Percentiles rank a stretch among this genome's conserved stretches.
Evolutionary conservation across 2,329 filamentous ascomycete species (phyloP).

Genomic region (Anthostomella pinea): DNA sequence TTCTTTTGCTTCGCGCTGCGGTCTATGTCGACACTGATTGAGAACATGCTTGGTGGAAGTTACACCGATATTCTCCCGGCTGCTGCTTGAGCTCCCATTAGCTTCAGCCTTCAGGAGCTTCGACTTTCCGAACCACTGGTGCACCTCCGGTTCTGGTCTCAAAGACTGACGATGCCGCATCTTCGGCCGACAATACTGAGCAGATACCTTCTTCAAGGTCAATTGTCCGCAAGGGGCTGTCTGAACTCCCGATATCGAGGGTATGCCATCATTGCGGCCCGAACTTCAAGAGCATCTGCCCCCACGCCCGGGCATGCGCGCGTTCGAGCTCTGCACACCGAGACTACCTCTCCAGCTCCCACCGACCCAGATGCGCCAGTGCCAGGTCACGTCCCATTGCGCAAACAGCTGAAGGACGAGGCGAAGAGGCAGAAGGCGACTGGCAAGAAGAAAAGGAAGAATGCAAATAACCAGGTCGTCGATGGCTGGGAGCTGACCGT

Average conservation of each 20-base stretch:
- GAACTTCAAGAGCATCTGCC: too few species aligned
- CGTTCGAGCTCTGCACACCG: constrained; percentile 32
- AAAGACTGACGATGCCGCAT: constrained; percentile 38
- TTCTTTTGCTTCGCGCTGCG: too few species aligned
- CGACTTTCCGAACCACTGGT: neutral
- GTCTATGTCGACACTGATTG: too few species aligned
- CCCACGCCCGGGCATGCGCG: too few species aligned
- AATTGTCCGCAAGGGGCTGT: constrained; percentile 42
- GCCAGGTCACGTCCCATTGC: constrained; percentile 48
- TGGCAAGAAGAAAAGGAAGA: constrained; percentile 44
- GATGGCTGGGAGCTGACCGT: constrained; percentile 88
- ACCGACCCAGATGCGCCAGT: constrained; percentile 18
- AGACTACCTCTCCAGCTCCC: constrained; percentile 25
- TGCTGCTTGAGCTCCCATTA: too few species aligned
- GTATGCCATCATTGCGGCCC: too few species aligned
- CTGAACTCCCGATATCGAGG: too few species aligned
- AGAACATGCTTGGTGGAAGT: too few species aligned
- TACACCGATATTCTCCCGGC: too few species aligned
- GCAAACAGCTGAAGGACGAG: constrained; percentile 71
- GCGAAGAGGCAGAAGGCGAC: constrained; percentile 48
- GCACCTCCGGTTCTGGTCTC: neutral
- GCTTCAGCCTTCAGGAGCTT: too few species aligned
- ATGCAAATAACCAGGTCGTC: constrained; percentile 49
- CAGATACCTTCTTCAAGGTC: constrained; percentile 48
- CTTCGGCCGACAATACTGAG: constrained; percentile 43